These are phyloP conservation scores for Ramularia endophylla DNA, from an alignment of 2,329 filamentous ascomycete genomes.

Conservation along the genomic window DNA sequence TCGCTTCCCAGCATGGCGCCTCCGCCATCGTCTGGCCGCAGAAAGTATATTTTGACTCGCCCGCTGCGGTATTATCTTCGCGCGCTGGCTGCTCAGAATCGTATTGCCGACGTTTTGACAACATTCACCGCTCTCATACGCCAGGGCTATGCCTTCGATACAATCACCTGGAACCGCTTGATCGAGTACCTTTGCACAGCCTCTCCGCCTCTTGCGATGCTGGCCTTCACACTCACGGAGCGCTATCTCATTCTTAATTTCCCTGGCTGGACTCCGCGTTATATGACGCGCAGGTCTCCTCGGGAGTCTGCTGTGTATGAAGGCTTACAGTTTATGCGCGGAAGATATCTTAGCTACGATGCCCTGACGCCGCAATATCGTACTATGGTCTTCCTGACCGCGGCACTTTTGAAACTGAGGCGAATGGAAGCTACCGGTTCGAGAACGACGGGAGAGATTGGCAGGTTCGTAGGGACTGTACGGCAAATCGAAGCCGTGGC, in stretches of 20 bases:
- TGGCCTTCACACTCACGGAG: conserved; percentile 73
- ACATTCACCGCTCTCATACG: conserved; percentile 52
- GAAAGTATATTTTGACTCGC: conserved; percentile 38
- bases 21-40: conserved; percentile 10
- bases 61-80: conserved; percentile 49
- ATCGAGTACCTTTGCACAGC: conserved; percentile 61
- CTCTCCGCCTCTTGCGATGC: conserved; percentile 42
- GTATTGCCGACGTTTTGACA: conserved; percentile 31
- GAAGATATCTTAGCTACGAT: conserved; percentile 20
- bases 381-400: conserved; percentile 39
- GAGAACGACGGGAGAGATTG: conserved; percentile 23
- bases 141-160: conserved; percentile 68
- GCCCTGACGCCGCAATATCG: conserved; percentile 37
- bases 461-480: conserved; percentile 25
- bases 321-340: conserved; percentile 26
- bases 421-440: conserved; percentile 28
- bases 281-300: not conserved
- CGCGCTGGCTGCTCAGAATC: conserved; percentile 48
- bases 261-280: conserved; percentile 58
- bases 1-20: not conserved
- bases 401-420: conserved; percentile 32
- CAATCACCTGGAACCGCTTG: conserved; percentile 68
- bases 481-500: conserved; percentile 30
- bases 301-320: conserved; percentile 16
- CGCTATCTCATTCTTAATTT: conserved; percentile 70